Evolutionary conservation across 306 rosid genomes (phyloP), one percentile per base, ranked within the genome.

Genomic region (Inga oerstediana): DNA sequence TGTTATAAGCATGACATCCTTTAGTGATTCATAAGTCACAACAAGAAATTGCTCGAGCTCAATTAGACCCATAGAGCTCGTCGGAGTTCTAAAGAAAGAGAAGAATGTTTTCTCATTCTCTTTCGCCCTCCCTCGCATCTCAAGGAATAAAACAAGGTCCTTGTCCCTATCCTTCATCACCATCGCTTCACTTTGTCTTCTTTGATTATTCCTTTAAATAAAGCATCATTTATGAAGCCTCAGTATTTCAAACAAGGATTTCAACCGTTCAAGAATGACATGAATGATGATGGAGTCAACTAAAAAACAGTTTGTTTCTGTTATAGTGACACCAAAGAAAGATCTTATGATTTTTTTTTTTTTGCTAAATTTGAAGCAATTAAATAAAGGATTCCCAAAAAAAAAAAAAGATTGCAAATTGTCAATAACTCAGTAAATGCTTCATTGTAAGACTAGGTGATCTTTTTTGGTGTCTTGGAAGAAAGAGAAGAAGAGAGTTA

Each of bases 121-220:
- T 69, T 91, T 91, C 92, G 92, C 97, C 35, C 91, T 84, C 84
- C 94, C 86, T 75, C 94, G 89, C 98, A 95, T 90, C 88, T 93
- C 96, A 34, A 92, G 89, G 77, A 96, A 90, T 89, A 92, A 44
- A 49, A 91, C 80, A 8, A 96, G 90, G 81, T 92, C 94, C 82
- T 90, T 94, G 24, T 93, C 97, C 82, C 90, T 92, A 82, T 84
- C 93, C 84, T 87, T 89, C 84, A 83, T 91, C 93, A 91, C 89
- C 93, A 88, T 64, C 39, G 2, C 43, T 62, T 91, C 85, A 75
- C 85, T 72, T 79, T 80, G 67, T 82, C 82, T 89, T 82, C 87
- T 82, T 45, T 54, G 80, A 83, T 27, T 81, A 10, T 85, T 32
- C 84, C 85, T 79, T 81, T 20, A 54, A 86, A 56, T 70, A 14